These are phyloP conservation scores for Lachancea sp. DNA, from an alignment of 805 yeast species.

Conservation along the genomic window DNA sequence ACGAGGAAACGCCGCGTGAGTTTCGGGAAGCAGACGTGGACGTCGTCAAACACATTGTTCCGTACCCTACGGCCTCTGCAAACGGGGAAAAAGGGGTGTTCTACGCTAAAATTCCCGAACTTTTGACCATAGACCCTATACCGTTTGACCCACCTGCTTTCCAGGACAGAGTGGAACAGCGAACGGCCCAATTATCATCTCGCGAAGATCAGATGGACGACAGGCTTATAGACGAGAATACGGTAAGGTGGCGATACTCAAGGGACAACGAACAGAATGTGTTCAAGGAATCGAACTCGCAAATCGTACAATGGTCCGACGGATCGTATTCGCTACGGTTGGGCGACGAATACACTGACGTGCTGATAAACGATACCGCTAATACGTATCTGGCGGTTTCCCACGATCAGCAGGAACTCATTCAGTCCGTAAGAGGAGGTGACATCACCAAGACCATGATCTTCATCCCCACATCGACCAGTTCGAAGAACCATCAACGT, in stretches of 20 bases:
- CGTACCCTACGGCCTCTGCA: constrained; percentile 41
- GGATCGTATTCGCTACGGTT: constrained; percentile 80
- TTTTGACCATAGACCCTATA: constrained; percentile 71
- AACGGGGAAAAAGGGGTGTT: constrained; percentile 32
- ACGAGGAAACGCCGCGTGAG: constrained; percentile 32
- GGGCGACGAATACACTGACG: constrained; percentile 84
- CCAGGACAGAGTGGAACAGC: constrained; percentile 41
- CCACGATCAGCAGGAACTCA: constrained; percentile 63
- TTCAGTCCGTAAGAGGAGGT: constrained; percentile 56
- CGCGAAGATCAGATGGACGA: constrained; percentile 53
- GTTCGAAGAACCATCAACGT: constrained; percentile 72
- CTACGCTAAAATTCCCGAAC: constrained; percentile 71
- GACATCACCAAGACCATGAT: constrained; percentile 58
- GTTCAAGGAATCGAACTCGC: constrained; percentile 80
- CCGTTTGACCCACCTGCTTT: constrained; percentile 78
- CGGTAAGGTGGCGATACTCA: constrained; percentile 91
- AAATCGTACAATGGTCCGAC: constrained; percentile 90
- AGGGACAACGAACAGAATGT: constrained; percentile 63
- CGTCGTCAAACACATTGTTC: constrained; percentile 36
- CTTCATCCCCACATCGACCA: constrained; percentile 86
- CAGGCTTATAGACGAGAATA: constrained; percentile 67
- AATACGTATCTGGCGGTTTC: constrained; percentile 70
- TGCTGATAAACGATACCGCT: constrained; percentile 52
- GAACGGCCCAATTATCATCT: constrained; percentile 30
- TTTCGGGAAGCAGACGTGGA: constrained; percentile 34